Base-by-base conservation (phyloP, 2,329 filamentous ascomycete species). In the Fusarium penzigii region DNA sequence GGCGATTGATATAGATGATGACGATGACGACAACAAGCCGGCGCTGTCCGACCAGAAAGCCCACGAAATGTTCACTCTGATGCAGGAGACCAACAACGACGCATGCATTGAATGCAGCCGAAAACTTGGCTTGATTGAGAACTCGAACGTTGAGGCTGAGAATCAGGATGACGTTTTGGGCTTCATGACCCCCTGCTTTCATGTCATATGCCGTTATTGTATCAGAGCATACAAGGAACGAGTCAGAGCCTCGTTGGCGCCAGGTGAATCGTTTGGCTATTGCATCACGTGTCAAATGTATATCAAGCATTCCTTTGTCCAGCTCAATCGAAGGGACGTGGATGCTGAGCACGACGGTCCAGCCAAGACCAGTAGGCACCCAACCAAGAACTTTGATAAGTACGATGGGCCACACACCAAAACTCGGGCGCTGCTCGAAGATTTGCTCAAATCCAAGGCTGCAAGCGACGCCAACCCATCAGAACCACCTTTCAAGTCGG, bases 331-430 rank as follows among this genome's bases (percentile, higher is more conserved):
- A 55, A 79, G 78, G 69, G 84, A 72, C 69, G 82, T 76, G 67
- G 82, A 76, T 43, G 70, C 74, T 9, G 82, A 85, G 62, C 80
- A 86, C 73, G 70, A 84, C 67, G 75, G 78, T 65, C 69, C 80
- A 72, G 65, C 66, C 67, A 70, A 71, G 51, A 52, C 63, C 29
- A 71, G 68, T 13, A 68, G 64, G 47, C 58, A 62, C 51, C 47
- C 51, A 56, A 75, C 79, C 13, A 80, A 80, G 44, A 88, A 86
- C 65, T 76, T 87, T 11, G 84, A 83, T 20, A 83, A 82, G 32
- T 99, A 97, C 68, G 80, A 81, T 41, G 92, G 92, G 0, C 93
- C 93, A 0, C 92, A 96, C 65, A 96, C 92, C 6, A 99, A 99
- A 75, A 96, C 94, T 1, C 85, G 82, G 51, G 91, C 90, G 2